Percentiles rank a stretch among this genome's conserved stretches.
Evolutionary conservation across 192 early-diverging fungal genomes (phyloP).

Genomic region (Umbelopsis sp.): DNA sequence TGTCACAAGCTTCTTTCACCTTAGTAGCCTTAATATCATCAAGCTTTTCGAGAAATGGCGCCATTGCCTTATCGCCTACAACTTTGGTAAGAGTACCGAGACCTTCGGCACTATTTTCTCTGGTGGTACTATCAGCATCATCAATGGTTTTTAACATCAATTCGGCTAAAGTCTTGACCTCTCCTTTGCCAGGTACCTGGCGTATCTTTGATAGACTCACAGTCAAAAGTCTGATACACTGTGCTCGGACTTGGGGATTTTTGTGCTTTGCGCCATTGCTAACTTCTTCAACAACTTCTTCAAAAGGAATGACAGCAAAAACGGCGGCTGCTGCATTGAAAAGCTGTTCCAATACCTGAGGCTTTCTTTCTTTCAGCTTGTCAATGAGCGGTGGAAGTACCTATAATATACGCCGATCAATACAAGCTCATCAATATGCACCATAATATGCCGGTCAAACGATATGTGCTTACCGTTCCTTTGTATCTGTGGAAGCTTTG

Average conservation of each 20-base stretch:
- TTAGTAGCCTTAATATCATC: conserved; percentile 90
- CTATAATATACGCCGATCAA: conserved; percentile 28
- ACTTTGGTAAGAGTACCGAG: conserved; percentile 90
- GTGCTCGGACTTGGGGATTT: conserved; percentile 89
- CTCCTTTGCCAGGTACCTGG: conserved; percentile 73
- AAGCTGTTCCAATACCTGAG: conserved; percentile 84
- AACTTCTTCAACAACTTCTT: conserved; percentile 82
- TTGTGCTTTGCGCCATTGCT: conserved; percentile 75
- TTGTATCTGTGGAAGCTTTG: conserved; percentile 82
- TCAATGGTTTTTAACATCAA: conserved; percentile 78
- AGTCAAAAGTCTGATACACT: conserved; percentile 73
- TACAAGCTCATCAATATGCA: neutral
- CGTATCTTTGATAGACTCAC: conserved; percentile 76
- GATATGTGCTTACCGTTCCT: conserved; percentile 50
- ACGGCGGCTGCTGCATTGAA: conserved; percentile 82
- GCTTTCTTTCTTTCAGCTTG: conserved; percentile 95
- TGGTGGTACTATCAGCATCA: conserved; percentile 81
- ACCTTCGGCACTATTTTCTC: conserved; percentile 83
- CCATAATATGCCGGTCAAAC: neutral
- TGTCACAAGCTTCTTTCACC: conserved; percentile 84
- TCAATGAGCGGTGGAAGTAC: conserved; percentile 79
- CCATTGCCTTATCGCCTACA: conserved; percentile 76
- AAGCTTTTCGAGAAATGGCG: conserved; percentile 77
- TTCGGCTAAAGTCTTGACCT: conserved; percentile 80
- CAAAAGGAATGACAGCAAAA: conserved; percentile 66